Base-by-base conservation (phyloP, 139 green algal species). In the Volvox reticuliferus region DNA sequence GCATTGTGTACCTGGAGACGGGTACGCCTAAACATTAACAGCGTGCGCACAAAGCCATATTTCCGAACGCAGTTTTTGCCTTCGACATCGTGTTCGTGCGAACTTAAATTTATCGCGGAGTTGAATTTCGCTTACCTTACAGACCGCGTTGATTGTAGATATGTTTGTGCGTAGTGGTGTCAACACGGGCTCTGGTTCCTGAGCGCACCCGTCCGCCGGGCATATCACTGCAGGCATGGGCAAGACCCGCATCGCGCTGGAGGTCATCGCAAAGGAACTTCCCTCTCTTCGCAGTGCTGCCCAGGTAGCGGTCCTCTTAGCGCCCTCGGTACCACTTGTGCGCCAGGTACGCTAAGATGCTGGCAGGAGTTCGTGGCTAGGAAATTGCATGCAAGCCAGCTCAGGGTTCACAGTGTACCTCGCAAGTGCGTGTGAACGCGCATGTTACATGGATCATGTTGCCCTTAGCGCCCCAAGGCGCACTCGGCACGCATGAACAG, bases 171-270 rank as follows among this genome's bases (percentile, higher is more conserved):
- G 61, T n/a, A n/a, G n/a, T 82, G 33, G 6, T 62, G 33, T 63
- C 33, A 6, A 17, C 18, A 82, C 76, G 76, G 16, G n/a, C 73
- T 19, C 73, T 79, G 26, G 20, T 32, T 32, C 73, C 22, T 36
- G 28, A 12, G 28, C 19, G 28, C 73, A 82, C 65, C 18, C 68
- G 63, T 24, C 17, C n/a, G n/a, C n/a, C n/a, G n/a, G n/a, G n/a
- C n/a, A 1, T 35, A 13, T 55, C n/a, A 75, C 37, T 62, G 6
- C 87, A 92, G 88, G 88, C 61, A 92, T 73, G 37, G 88, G 88
- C 68, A 92, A 92, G 88, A 92, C 88, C 22, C 88, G 88, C 71
- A 92, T 92, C 79, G 88, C 88, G 0, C 1, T 85, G 79, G 79
- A 87, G 55, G 30, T 89, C 0, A 78, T 92, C 0, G 80, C 78